Percentiles rank a stretch among this genome's conserved stretches.
phyloP scores from a whole-genome alignment of 495 filamentous ascomycete species.

The Penicillium bovifimosum region DNA sequence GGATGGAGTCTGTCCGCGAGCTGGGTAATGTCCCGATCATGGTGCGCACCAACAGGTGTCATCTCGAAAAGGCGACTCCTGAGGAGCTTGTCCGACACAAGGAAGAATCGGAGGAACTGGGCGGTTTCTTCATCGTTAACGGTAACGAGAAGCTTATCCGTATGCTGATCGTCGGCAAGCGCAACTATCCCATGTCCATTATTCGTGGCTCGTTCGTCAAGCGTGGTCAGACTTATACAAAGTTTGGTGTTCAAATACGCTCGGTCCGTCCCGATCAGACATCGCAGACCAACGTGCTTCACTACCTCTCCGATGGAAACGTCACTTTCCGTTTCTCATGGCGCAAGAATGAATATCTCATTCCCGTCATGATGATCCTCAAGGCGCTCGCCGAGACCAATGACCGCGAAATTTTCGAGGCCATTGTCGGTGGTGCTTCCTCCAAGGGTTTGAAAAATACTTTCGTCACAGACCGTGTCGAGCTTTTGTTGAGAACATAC shows the following conservation, averaged over 20 bases:
- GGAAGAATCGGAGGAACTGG: conserved; percentile 89
- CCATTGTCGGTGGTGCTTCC: conserved; percentile 64
- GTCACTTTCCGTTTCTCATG: conserved; percentile 96
- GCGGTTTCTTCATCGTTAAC: conserved; percentile 77
- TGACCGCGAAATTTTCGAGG: conserved; percentile 92
- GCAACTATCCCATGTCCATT: conserved; percentile 94
- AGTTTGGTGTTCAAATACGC: conserved; percentile 83
- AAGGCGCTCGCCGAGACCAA: conserved; percentile 95
- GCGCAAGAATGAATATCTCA: conserved; percentile 92
- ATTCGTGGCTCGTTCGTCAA: conserved; percentile 80
- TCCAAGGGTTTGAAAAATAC: conserved; percentile 78
- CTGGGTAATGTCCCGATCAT: conserved; percentile 88
- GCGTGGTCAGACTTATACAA: conserved; percentile 79
- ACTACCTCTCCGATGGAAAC: conserved; percentile 93
- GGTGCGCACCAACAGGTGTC: conserved; percentile 87
- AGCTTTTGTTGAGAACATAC: conserved; percentile 87
- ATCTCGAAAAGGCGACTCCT: conserved; percentile 79
- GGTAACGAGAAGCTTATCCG: conserved; percentile 86
- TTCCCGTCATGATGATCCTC: conserved; percentile 92
- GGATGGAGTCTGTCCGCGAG: conserved; percentile 72
- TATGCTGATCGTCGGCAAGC: conserved; percentile 77
- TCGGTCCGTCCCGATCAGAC: conserved; percentile 93
- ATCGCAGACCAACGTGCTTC: conserved; percentile 93
- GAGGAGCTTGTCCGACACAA: conserved; percentile 75
- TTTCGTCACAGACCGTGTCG: conserved; percentile 90